Percentiles rank a stretch among this genome's conserved stretches.
Conservation (phyloP, 1,284 basidiomycete genomes). For the Pseudozyma pruni region DNA sequence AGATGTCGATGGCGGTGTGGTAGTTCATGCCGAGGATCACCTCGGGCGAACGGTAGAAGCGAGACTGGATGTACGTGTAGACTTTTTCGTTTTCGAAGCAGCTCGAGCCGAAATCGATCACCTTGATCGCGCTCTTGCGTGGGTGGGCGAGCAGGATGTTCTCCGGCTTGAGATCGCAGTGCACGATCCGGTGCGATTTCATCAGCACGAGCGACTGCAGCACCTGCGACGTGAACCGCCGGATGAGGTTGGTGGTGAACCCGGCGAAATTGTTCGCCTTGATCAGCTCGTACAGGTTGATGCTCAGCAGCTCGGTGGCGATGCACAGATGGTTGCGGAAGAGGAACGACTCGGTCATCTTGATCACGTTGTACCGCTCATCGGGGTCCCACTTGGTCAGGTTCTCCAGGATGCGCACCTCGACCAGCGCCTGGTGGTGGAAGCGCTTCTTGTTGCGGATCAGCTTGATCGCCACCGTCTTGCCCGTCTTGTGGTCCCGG, state of each 20-base stretch:
- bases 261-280: constrained; percentile 98
- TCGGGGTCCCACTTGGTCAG: constrained; percentile 97
- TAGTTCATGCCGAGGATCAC: constrained; percentile 68
- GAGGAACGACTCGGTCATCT: constrained; percentile 98
- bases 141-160: constrained; percentile 95
- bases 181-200: constrained; percentile 97
- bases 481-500: constrained; percentile 94
- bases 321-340: constrained; percentile 98
- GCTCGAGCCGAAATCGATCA: constrained; percentile 98
- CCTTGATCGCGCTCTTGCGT: constrained; percentile 94
- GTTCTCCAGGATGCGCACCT: constrained; percentile 97
- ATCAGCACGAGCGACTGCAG: constrained; percentile 88
- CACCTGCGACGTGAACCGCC: constrained; percentile 96
- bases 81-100: constrained; percentile 99
- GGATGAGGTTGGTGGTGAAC: constrained; percentile 92
- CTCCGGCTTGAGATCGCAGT: constrained; percentile 99
- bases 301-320: constrained; percentile 95
- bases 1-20: constrained; percentile 85
- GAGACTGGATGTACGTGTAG: constrained; percentile 95
- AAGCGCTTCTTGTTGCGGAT: constrained; percentile 99
- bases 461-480: constrained; percentile 97
- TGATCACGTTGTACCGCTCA: constrained; percentile 95
- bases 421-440: constrained; percentile 97
- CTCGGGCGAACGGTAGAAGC: constrained; percentile 95
- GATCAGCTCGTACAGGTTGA: constrained; percentile 98